Evolutionary conservation across 257 asterid genomes (phyloP).

Genomic region (Fraxinus excelsior): DNA sequence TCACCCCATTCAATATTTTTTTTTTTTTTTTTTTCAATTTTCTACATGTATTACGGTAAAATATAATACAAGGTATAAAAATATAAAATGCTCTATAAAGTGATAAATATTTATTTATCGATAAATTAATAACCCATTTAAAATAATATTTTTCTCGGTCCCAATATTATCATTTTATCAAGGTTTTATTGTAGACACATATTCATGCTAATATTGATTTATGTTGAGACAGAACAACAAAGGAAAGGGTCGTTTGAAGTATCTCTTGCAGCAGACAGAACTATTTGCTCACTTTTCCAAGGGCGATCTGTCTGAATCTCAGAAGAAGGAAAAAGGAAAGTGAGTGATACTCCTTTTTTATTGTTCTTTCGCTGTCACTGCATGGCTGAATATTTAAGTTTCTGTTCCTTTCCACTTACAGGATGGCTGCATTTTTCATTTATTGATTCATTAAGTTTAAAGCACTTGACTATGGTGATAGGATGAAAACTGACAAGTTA

Average conservation of each 20-base stretch:
- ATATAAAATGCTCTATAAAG: no score
- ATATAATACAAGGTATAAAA: no score
- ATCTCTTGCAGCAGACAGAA: slow-evolving; percentile 97
- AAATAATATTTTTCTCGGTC: no score
- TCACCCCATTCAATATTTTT: no score
- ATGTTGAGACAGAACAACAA: slow-evolving; percentile 68
- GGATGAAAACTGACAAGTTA: neutral
- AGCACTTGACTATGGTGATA: neutral
- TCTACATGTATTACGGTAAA: no score
- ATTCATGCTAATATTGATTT: slow-evolving; percentile 9
- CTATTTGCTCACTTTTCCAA: slow-evolving; percentile 98
- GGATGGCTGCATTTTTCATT: neutral
- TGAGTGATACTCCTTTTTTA: slow-evolving; percentile 7
- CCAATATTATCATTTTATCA: no score
- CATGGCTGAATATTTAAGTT: slow-evolving; percentile 2
- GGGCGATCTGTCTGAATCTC: slow-evolving; percentile 68
- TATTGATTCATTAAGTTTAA: neutral
- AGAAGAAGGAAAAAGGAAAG: slow-evolving; percentile 86
- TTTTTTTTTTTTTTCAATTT: no score
- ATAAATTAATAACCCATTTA: no score
- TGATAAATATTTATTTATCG: no score
- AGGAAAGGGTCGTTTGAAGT: slow-evolving; percentile 92
- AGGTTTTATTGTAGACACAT: neutral
- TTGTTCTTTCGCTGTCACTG: neutral
- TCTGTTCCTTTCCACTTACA: neutral